A percentile compares a stretch with the other conserved stretches of the same genome.
phyloP scores from a whole-genome alignment of 2,329 filamentous ascomycete species.

The Hortaea werneckii region DNA sequence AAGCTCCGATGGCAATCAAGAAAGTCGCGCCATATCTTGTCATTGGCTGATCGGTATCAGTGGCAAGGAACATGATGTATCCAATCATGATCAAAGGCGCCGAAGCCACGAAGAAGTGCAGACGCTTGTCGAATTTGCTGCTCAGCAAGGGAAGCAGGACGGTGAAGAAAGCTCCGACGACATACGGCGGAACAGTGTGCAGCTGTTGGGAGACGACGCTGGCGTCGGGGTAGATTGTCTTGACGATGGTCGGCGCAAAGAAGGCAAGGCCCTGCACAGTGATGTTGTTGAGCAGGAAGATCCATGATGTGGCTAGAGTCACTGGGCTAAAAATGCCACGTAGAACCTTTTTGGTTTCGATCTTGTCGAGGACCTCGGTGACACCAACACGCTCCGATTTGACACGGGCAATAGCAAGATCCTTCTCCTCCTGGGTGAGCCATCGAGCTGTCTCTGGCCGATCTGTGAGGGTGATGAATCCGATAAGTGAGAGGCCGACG shows the following conservation, averaged over 20 bases:
- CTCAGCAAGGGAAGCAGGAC: constrained; percentile 51
- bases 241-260: constrained; percentile 61
- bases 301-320: constrained; percentile 45
- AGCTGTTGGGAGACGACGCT: constrained; percentile 55
- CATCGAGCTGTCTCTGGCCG: constrained; percentile 57
- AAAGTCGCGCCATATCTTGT: constrained; percentile 63
- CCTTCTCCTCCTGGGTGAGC: constrained; percentile 56
- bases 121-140: constrained; percentile 50
- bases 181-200: constrained; percentile 59
- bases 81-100: constrained; percentile 58
- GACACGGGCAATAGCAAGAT: constrained; percentile 54
- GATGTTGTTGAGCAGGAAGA: constrained; percentile 58
- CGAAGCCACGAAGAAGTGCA: constrained; percentile 50
- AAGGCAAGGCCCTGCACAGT: constrained; percentile 62
- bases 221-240: constrained; percentile 53
- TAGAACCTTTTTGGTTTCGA: constrained; percentile 49
- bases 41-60: constrained; percentile 28
- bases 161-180: constrained; percentile 58
- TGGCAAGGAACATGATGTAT: constrained; percentile 61
- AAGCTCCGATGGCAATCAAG: constrained; percentile 55
- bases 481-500: constrained; percentile 45
- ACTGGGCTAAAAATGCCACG: constrained; percentile 56
- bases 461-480: constrained; percentile 57
- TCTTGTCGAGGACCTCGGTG: constrained; percentile 53
- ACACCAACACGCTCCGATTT: constrained; percentile 57